phyloP scores from a whole-genome alignment of 768 basidiomycete species.

The Dioszegia hungarica region DNA sequence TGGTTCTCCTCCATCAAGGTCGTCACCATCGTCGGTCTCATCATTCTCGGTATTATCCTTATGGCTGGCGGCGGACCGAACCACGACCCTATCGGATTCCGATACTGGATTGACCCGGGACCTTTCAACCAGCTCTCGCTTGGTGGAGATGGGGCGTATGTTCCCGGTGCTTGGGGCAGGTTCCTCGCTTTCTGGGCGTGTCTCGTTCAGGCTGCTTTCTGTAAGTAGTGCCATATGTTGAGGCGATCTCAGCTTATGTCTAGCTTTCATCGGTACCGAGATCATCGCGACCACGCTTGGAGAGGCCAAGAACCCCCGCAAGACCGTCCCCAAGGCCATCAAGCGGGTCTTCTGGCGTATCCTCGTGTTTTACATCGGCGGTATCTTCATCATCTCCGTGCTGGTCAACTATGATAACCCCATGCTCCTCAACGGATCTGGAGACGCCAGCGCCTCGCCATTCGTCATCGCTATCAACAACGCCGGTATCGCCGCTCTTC shows the following conservation, averaged over 20 bases:
- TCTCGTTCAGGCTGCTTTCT: slow-evolving; percentile 47
- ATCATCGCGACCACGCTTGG: slow-evolving; percentile 44
- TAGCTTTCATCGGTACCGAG: slow-evolving; percentile 32
- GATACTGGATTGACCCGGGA: slow-evolving; percentile 44
- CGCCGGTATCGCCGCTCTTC: slow-evolving; percentile 46
- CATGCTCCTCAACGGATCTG: slow-evolving; percentile 29
- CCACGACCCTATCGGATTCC: slow-evolving; percentile 45
- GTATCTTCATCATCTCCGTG: slow-evolving; percentile 39
- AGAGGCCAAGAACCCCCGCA: slow-evolving; percentile 44
- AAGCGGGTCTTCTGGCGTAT: slow-evolving; percentile 47
- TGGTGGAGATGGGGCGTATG: slow-evolving; percentile 25
- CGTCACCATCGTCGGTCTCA: slow-evolving; percentile 51
- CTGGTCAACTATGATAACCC: slow-evolving; percentile 44
- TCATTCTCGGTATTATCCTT: slow-evolving; percentile 47
- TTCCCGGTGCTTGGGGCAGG: slow-evolving; percentile 32
- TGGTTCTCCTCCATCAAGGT: slow-evolving; percentile 56
- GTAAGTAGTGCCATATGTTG: too few species aligned
- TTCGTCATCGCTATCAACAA: slow-evolving; percentile 49
- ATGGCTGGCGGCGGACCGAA: slow-evolving; percentile 46
- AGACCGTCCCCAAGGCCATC: slow-evolving; percentile 46
- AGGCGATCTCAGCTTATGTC: neutral
- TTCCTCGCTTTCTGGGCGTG: slow-evolving; percentile 48
- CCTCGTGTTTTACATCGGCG: slow-evolving; percentile 44
- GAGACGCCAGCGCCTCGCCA: slow-evolving; percentile 43
- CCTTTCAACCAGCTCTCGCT: slow-evolving; percentile 40